Conservation (phyloP, 2,329 filamentous ascomycete genomes). For the Phialocephala sp. region DNA sequence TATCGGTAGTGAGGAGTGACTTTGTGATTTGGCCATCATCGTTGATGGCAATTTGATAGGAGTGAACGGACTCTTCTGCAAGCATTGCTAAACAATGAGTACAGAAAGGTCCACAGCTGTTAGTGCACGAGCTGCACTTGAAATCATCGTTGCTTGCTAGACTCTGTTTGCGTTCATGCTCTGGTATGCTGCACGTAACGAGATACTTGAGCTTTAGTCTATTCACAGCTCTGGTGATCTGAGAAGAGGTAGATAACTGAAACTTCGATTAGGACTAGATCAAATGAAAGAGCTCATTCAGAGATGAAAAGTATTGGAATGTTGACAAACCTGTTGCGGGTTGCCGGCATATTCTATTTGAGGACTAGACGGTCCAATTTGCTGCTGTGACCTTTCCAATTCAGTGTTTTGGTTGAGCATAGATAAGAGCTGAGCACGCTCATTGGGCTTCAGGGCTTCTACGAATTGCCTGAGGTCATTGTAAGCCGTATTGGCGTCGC, state of each 20-base stretch:
- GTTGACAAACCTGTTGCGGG: slow-evolving; percentile 16
- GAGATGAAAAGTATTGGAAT: not conserved
- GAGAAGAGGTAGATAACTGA: slow-evolving; percentile 33
- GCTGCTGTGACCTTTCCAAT: slow-evolving; percentile 8
- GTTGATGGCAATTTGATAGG: slow-evolving; percentile 36
- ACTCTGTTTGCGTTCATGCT: slow-evolving; percentile 29
- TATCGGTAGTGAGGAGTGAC: slow-evolving; percentile 41
- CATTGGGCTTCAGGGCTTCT: slow-evolving; percentile 29
- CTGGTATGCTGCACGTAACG: slow-evolving; percentile 36
- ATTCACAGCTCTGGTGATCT: slow-evolving; percentile 38
- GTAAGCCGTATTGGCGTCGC: slow-evolving; percentile 40
- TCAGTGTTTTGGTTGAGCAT: slow-evolving; percentile 21
- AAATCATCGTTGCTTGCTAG: slow-evolving; percentile 12
- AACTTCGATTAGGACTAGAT: slow-evolving; percentile 13
- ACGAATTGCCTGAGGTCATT: slow-evolving; percentile 40
- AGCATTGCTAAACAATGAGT: slow-evolving; percentile 31
- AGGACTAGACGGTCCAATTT: not conserved
- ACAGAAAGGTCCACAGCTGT: slow-evolving; percentile 31
- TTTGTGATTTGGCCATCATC: slow-evolving; percentile 36
- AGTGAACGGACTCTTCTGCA: slow-evolving; percentile 28
- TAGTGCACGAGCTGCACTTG: slow-evolving; percentile 32
- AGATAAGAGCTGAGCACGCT: slow-evolving; percentile 30
- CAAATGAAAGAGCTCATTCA: too few relatives aligned
- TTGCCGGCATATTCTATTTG: not conserved
- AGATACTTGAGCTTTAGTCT: slow-evolving; percentile 40